These are phyloP conservation scores for Coniochaeta sp. DNA, from an alignment of 2,329 filamentous ascomycete species.

Conservation along the genomic window DNA sequence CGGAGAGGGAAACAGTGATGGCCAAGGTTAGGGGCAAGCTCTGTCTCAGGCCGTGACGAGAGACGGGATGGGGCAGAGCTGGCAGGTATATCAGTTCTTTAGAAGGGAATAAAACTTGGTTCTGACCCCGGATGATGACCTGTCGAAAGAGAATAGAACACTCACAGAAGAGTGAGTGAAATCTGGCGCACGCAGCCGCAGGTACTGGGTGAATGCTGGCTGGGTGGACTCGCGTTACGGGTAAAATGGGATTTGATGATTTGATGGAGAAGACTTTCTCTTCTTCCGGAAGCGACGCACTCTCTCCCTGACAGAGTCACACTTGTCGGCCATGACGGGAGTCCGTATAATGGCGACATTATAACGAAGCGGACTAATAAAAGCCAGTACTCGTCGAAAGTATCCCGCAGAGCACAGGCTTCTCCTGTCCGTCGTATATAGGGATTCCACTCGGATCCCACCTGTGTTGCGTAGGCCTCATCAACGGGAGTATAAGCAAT, in stretches of 20 bases:
- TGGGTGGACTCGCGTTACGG: slow-evolving; percentile 14
- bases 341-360: slow-evolving; percentile 2
- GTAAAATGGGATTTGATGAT: slow-evolving; percentile 14
- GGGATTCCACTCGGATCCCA: slow-evolving; percentile 1
- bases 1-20: background rate
- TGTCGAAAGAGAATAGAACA: slow-evolving; percentile 10
- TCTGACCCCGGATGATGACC: slow-evolving; percentile 6
- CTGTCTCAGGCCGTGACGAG: background rate
- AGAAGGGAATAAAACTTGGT: slow-evolving; percentile 5
- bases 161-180: slow-evolving; percentile 10
- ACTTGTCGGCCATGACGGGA: background rate
- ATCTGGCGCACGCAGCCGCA: slow-evolving; percentile 18
- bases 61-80: background rate
- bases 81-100: background rate
- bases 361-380: background rate
- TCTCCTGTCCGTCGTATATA: background rate
- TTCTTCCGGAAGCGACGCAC: slow-evolving; percentile 16
- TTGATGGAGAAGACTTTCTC: slow-evolving; percentile 9
- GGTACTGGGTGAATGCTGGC: slow-evolving; percentile 18
- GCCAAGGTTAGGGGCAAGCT: background rate
- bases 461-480: slow-evolving; percentile 1
- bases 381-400: background rate
- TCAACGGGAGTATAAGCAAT: background rate
- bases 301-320: background rate
- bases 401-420: background rate